A percentile compares a stretch with the other conserved stretches of the same genome.
These are phyloP conservation scores for Hypoxylon trugodes DNA, from an alignment of 495 filamentous ascomycete species.

Conservation along the genomic window DNA sequence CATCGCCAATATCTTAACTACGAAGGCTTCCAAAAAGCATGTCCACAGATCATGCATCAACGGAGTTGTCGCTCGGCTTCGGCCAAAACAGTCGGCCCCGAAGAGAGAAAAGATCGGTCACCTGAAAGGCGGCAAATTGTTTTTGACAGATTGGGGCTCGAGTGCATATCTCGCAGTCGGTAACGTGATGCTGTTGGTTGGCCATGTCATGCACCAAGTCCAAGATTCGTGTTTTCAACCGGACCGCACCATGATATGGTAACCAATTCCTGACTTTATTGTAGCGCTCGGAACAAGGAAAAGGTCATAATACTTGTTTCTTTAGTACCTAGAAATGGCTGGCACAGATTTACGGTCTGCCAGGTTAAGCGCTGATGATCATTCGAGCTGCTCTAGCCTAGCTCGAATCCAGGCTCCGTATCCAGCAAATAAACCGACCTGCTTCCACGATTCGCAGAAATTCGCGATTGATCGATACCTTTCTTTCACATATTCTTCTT, in stretches of 20 bases:
- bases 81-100: too few relatives aligned
- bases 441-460: constrained; percentile 54
- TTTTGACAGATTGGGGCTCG: too few relatives aligned
- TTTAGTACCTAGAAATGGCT: background rate
- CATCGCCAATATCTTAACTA: too few relatives aligned
- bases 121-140: too few relatives aligned
- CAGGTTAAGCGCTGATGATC: background rate
- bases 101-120: too few relatives aligned
- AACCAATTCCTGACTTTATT: background rate
- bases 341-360: background rate
- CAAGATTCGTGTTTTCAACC: background rate
- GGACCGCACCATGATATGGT: background rate
- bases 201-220: background rate
- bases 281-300: background rate
- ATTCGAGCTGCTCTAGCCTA: constrained; percentile 17
- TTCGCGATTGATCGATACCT: constrained; percentile 54
- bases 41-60: too few relatives aligned
- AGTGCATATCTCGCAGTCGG: too few relatives aligned
- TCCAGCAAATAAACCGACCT: constrained; percentile 52
- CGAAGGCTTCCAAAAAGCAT: too few relatives aligned
- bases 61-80: background rate
- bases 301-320: background rate
- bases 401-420: constrained; percentile 50
- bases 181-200: too few relatives aligned
- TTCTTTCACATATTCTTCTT: constrained; percentile 44